phyloP scores from a whole-genome alignment of 768 basidiomycete genomes.

The Nidularia sp. region DNA sequence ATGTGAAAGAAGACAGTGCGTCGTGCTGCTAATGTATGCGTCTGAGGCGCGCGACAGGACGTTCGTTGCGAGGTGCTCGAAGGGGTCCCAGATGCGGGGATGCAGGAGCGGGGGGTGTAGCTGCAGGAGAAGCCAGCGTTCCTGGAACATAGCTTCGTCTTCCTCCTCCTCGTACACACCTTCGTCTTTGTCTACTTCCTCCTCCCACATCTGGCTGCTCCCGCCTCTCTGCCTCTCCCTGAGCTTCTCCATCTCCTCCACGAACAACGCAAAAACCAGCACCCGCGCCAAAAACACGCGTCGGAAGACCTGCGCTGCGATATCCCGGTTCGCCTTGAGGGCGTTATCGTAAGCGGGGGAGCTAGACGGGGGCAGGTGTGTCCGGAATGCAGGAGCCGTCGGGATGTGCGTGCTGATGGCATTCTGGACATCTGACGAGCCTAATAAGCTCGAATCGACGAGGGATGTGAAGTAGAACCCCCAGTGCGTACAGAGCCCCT shows the following conservation, averaged over 20 bases:
- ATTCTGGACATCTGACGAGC: conserved; percentile 39
- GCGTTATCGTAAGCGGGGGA: conserved; percentile 23
- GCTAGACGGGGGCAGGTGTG: conserved; percentile 23
- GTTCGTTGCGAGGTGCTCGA: conserved; percentile 30
- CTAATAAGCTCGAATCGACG: conserved; percentile 38
- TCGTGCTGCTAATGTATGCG: conserved; percentile 27
- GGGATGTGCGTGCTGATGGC: conserved; percentile 32
- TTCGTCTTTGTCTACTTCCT: neutral
- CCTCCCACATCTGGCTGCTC: too few species aligned
- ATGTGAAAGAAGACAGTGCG: conserved; percentile 23
- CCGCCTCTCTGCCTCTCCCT: too few species aligned
- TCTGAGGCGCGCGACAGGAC: conserved; percentile 25
- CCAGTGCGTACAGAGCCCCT: conserved; percentile 41
- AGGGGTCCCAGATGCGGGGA: conserved; percentile 34
- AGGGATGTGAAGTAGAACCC: conserved; percentile 44
- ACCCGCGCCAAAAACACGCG: conserved; percentile 37
- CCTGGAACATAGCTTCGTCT: conserved; percentile 16
- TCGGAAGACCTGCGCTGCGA: conserved; percentile 30
- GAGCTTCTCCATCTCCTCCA: conserved; percentile 21
- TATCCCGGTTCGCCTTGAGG: conserved; percentile 29
- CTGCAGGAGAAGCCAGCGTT: conserved; percentile 38
- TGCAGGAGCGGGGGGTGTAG: conserved; percentile 32
- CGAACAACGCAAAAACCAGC: conserved; percentile 33
- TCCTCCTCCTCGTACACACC: conserved; percentile 2
- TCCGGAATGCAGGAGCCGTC: conserved; percentile 25